Conservation (phyloP, 2,329 filamentous ascomycete species). For the Cercospora canescens region DNA sequence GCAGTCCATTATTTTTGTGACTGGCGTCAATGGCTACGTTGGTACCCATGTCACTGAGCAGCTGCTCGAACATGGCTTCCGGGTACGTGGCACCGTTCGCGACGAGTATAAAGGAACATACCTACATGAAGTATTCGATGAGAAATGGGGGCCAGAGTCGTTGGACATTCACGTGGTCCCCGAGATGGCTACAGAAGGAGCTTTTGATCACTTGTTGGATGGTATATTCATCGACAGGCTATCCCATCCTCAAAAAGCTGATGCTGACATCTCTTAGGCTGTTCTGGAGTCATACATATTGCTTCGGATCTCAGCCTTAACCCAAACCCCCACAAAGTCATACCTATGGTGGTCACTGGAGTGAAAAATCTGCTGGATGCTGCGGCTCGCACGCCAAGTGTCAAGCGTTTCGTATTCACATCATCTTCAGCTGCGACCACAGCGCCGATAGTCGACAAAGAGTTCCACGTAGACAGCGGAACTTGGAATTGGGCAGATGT, state of each 20-base stretch:
- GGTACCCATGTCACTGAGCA: not conserved
- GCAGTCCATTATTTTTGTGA: not conserved
- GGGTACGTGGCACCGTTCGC: conserved; percentile 5
- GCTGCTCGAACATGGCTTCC: conserved; percentile 1
- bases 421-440: conserved; percentile 1
- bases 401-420: conserved; percentile 5
- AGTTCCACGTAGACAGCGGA: not conserved
- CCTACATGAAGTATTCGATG: not conserved
- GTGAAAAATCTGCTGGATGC: not conserved
- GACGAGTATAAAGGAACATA: not conserved
- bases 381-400: not conserved
- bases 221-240: not conserved
- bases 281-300: not conserved
- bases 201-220: not conserved
- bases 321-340: not conserved
- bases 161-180: not conserved
- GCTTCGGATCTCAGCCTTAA: conserved; percentile 1
- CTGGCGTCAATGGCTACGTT: conserved; percentile 1
- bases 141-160: not conserved
- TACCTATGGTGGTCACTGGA: not conserved
- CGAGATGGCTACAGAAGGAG: not conserved
- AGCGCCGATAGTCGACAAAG: not conserved
- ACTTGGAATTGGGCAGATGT: conserved; percentile 5
- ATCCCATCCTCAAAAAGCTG: not conserved
- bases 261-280: not conserved